Evolutionary conservation across 1,284 basidiomycete genomes (phyloP).

Genomic region (Malassezia furfur): DNA sequence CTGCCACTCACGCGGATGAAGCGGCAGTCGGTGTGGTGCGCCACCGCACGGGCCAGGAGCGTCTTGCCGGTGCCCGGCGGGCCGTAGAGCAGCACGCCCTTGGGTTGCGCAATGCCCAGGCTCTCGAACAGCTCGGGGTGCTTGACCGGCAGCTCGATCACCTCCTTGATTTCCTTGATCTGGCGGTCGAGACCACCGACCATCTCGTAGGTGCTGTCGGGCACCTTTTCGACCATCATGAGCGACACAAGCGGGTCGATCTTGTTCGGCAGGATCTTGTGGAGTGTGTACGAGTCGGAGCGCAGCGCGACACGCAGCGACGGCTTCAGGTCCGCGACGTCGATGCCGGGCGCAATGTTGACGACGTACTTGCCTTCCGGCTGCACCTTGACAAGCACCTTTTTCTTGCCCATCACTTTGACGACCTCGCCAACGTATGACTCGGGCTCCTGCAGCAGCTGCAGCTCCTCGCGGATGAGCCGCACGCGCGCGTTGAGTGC

Average conservation of each 20-base stretch:
- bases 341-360: constrained; percentile 81
- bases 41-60: constrained; percentile 44
- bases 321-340: constrained; percentile 68
- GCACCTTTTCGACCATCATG: constrained; percentile 99
- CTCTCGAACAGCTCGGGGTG: constrained; percentile 95
- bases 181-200: constrained; percentile 95
- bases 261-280: constrained; percentile 48
- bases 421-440: constrained; percentile 96
- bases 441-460: constrained; percentile 88
- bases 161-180: constrained; percentile 99
- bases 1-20: constrained; percentile 94
- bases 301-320: constrained; percentile 87
- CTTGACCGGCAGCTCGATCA: constrained; percentile 95
- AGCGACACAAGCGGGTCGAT: constrained; percentile 47
- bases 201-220: constrained; percentile 98
- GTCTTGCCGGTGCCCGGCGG: constrained; percentile 48
- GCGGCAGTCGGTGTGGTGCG: constrained; percentile 90
- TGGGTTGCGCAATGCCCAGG: constrained; percentile 92
- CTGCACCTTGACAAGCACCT: constrained; percentile 95
- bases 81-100: constrained; percentile 51
- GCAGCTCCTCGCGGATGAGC: constrained; percentile 77
- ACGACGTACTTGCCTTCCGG: constrained; percentile 99
- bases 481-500: constrained; percentile 84
- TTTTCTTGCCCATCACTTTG: constrained; percentile 98
- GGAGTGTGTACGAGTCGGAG: constrained; percentile 76